These are phyloP conservation scores for Umbelopsis ramanniana DNA, from an alignment of 192 early-diverging fungal species.

Conservation along the genomic window DNA sequence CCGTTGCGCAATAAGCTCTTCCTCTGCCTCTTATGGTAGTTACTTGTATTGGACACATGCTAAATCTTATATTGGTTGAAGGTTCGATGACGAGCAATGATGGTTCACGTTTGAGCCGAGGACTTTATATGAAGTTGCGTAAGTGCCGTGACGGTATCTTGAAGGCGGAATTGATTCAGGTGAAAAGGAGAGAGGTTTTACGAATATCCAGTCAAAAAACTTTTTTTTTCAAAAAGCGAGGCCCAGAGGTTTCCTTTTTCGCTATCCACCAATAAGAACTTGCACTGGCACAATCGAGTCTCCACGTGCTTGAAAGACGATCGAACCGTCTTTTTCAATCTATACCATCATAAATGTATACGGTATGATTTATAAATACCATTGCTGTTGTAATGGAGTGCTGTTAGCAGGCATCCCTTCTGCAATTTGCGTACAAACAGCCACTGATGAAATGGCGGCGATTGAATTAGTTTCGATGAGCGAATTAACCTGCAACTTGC, in stretches of 20 bases:
- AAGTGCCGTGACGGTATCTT: too few relatives aligned
- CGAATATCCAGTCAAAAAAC: not conserved
- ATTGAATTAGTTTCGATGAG: not conserved
- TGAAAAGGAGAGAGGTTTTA: too few relatives aligned
- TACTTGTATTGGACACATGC: not conserved
- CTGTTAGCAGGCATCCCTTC: too few relatives aligned
- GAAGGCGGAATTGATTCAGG: too few relatives aligned
- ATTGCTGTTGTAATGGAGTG: too few relatives aligned
- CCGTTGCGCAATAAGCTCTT: conserved; percentile 27
- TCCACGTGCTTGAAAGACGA: not conserved
- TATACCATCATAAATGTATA: not conserved
- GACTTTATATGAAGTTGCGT: too few relatives aligned
- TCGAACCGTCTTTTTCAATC: too few relatives aligned
- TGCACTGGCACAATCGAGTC: not conserved
- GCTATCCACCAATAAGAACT: not conserved
- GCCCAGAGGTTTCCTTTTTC: not conserved
- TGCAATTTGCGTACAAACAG: too few relatives aligned
- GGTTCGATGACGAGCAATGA: too few relatives aligned
- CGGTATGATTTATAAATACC: too few relatives aligned
- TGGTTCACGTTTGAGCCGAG: not conserved
- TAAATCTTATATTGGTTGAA: not conserved
- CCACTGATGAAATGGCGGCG: not conserved
- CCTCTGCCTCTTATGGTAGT: conserved; percentile 30
- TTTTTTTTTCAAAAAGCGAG: not conserved
- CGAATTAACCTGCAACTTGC: not conserved